phyloP scores from a whole-genome alignment of 768 basidiomycete species.

The Rhodosporidiobolus odoratus region DNA sequence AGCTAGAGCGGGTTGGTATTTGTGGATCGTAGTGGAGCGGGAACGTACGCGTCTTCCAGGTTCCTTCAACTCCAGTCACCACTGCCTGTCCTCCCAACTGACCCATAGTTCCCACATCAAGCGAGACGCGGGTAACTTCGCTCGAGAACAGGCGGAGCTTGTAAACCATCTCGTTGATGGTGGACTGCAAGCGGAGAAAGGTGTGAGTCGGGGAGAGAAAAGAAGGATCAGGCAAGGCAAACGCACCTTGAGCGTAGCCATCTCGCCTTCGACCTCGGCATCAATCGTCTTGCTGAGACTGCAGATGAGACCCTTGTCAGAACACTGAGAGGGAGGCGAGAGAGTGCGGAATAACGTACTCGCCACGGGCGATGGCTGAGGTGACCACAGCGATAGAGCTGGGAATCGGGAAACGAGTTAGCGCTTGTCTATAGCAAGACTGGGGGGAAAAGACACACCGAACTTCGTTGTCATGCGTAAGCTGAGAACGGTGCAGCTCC shows the following conservation, averaged over 20 bases:
- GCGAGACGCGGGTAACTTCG: constrained; percentile 63
- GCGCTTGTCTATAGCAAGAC: not conserved
- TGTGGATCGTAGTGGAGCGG: too few species aligned
- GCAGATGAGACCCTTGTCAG: not conserved
- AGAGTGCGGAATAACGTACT: constrained; percentile 4
- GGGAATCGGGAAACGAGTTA: not conserved
- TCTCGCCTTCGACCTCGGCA: not conserved
- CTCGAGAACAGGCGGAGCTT: constrained; percentile 80
- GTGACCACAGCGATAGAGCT: constrained; percentile 42
- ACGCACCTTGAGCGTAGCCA: not conserved
- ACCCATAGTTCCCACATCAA: constrained; percentile 52
- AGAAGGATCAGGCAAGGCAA: not conserved
- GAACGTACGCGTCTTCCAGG: constrained; percentile 55
- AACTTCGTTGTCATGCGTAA: constrained; percentile 38
- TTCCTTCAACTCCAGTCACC: constrained; percentile 51
- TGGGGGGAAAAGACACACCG: constrained; percentile 5
- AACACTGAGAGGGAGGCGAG: not conserved
- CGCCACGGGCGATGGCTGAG: constrained; percentile 39
- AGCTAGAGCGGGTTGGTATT: not conserved
- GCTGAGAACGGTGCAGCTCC: constrained; percentile 30
- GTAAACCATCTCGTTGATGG: constrained; percentile 53
- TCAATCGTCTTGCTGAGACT: not conserved
- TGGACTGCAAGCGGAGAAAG: constrained; percentile 41
- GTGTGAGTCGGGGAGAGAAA: constrained; percentile 42
- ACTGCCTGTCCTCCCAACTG: constrained; percentile 59